These are phyloP conservation scores for Castanopsis chinensis DNA, from an alignment of 306 rosid species.

Conservation along the genomic window DNA sequence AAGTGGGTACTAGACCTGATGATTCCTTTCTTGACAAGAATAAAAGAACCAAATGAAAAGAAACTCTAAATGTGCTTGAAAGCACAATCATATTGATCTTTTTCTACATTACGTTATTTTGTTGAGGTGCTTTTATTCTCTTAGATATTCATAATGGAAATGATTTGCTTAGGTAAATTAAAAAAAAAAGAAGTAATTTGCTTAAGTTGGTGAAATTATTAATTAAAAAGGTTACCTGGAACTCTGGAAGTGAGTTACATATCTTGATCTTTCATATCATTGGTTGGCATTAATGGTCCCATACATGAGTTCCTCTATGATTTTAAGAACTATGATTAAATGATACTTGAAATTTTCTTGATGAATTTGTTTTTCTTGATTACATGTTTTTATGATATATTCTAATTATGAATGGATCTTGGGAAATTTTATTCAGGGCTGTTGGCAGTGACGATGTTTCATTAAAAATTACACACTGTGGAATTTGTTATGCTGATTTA, in stretches of 20 bases:
- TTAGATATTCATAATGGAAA: no score
- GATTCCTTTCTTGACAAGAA: no score
- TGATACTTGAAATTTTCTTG: background rate
- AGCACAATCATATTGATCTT: no score
- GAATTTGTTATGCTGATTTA: conserved; percentile 78
- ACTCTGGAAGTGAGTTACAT: background rate
- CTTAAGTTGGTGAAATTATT: background rate
- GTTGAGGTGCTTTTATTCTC: no score
- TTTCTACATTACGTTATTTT: no score
- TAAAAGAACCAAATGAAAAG: no score
- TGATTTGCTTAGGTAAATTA: no score
- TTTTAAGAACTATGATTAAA: background rate
- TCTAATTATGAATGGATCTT: background rate
- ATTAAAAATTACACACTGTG: conserved; percentile 68
- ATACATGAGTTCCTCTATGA: background rate
- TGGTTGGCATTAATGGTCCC: background rate
- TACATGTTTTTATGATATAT: background rate
- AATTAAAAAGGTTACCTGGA: background rate
- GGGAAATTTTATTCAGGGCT: conserved; percentile 39
- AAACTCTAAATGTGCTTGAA: no score
- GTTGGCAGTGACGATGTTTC: conserved; percentile 61
- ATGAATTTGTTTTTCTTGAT: conserved; percentile 1
- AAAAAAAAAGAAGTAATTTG: background rate
- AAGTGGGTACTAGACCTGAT: no score
- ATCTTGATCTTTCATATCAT: background rate